These are phyloP conservation scores for Pichia californica DNA, from an alignment of 805 yeast species.

Conservation along the genomic window DNA sequence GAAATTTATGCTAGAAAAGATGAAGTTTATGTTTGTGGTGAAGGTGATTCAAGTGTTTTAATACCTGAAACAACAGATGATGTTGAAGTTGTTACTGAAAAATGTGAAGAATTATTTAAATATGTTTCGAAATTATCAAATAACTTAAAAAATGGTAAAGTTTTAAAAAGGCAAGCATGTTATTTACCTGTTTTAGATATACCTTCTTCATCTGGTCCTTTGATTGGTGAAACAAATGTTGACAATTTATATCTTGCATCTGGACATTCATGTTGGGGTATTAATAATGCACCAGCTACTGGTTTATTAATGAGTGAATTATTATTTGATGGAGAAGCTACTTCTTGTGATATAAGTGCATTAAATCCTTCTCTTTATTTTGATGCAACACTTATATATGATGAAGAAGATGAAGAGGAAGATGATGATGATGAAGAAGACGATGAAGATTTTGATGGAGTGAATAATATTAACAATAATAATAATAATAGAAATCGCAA, in stretches of 20 bases:
- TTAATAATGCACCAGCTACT: slow-evolving; percentile 94
- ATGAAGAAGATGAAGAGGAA: slow-evolving; percentile 27
- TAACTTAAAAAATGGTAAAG: slow-evolving; percentile 63
- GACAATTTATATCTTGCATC: slow-evolving; percentile 71
- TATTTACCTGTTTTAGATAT: slow-evolving; percentile 91
- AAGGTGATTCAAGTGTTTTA: slow-evolving; percentile 85
- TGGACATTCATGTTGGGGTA: slow-evolving; percentile 99
- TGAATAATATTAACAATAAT: no score
- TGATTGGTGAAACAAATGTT: slow-evolving; percentile 90
- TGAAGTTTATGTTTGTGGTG: slow-evolving; percentile 96
- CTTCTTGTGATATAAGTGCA: slow-evolving; percentile 71
- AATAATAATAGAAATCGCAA: slow-evolving; percentile 13
- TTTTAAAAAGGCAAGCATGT: slow-evolving; percentile 86
- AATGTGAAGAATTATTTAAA: slow-evolving; percentile 80
- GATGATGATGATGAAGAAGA: slow-evolving; percentile 21
- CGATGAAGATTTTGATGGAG: no score
- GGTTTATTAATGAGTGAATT: slow-evolving; percentile 91
- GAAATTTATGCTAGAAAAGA: slow-evolving; percentile 93
- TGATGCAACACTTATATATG: slow-evolving; percentile 50
- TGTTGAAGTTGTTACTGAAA: slow-evolving; percentile 78
- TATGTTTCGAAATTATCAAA: slow-evolving; percentile 74
- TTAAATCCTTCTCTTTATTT: slow-evolving; percentile 84
- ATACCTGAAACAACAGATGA: slow-evolving; percentile 93
- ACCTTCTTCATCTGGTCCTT: slow-evolving; percentile 87
- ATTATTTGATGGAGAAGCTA: slow-evolving; percentile 73